Evolutionary conservation across 192 early-diverging fungal species (phyloP), one percentile per base, ranked within the genome.

Genomic region (Borealophlyctis nickersoniae): DNA sequence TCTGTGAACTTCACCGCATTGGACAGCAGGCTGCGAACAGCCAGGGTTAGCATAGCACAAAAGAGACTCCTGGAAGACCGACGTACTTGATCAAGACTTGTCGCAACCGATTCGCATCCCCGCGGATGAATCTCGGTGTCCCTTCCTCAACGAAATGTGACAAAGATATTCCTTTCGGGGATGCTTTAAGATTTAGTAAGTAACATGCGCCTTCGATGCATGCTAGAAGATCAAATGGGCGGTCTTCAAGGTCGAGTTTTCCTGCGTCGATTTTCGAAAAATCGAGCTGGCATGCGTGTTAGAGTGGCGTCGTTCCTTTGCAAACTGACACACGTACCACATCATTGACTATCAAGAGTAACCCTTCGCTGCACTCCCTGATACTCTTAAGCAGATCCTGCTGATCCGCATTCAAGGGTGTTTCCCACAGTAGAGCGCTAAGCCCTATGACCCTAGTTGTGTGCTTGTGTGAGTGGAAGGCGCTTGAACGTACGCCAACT

Each of bases 21-120:
- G 19, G 9, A 13, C 39, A 45, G 19, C 19, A 45, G 19, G 19
- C 39, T 45, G n/a, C n/a, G n/a, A n/a, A n/a, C 58, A 3, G 34
- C n/a, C 36, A 77, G 71, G 4, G 53, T 55, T 19, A 81, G 57
- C 30, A 66, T 50, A 9, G 77, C 75, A 14, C 60, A 35, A 0
- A 80, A 81, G 33, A 72, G 60, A 3, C 67, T 71, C 7, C 80
- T 84, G 83, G 80, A 52, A 82, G 82, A 34, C 78, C 71, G 60
- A 84, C 59, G 33, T 82, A 31, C 39, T 85, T 85, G 31, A 79
- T 49, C 14, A 82, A 60, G 24, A 85, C 73, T 54, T 85, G 83
- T 11, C 80, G 63, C 49, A 82, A 63, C n/a, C 83, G 73, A n/a
- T 73, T 67, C n/a, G 62, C 65, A 58, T 85, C 83, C 2, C 80